A percentile compares a stretch with the other conserved stretches of the same genome.
These are phyloP conservation scores for Zancudomyces culisetae DNA, from an alignment of 371 early-diverging fungal genomes.

Conservation along the genomic window DNA sequence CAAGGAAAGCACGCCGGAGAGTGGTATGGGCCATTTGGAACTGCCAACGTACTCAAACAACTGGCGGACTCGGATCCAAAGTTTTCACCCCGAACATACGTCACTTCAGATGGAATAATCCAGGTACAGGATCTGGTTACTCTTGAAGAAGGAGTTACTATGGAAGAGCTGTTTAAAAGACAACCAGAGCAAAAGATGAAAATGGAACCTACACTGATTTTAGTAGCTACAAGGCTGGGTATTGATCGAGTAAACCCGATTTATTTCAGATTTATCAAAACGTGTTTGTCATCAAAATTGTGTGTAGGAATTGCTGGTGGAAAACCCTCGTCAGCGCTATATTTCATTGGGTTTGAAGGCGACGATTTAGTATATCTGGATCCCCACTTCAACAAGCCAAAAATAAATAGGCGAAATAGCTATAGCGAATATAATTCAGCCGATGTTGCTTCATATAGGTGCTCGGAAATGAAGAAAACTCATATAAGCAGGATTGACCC, in stretches of 20 bases:
- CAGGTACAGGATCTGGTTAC: conserved; percentile 14
- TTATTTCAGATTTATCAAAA: conserved; percentile 55
- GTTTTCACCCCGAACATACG: conserved; percentile 13
- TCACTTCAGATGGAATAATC: conserved; percentile 20
- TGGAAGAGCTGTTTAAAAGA: not conserved
- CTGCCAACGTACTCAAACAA: conserved; percentile 73
- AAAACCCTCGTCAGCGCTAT: conserved; percentile 78
- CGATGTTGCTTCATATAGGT: conserved; percentile 65
- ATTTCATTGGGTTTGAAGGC: conserved; percentile 75
- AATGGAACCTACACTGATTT: conserved; percentile 44
- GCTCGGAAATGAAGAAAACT: conserved; percentile 47
- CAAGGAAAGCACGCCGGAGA: conserved; percentile 78
- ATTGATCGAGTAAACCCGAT: conserved; percentile 69
- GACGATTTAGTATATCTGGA: conserved; percentile 66
- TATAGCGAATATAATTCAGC: conserved; percentile 5
- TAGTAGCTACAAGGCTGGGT: conserved; percentile 75
- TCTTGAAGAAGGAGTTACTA: not conserved
- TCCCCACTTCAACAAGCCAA: conserved; percentile 71
- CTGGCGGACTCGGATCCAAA: conserved; percentile 3
- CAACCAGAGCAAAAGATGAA: not conserved
- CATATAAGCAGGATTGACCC: conserved; percentile 67
- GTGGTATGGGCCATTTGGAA: conserved; percentile 92
- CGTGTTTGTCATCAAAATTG: conserved; percentile 49
- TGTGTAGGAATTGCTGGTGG: conserved; percentile 88
- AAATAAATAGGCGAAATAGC: conserved; percentile 7